Evolutionary conservation across 108 stramenopile species (phyloP), one percentile per base, ranked within the genome.

Genomic region (Discostella stelligeroides): DNA sequence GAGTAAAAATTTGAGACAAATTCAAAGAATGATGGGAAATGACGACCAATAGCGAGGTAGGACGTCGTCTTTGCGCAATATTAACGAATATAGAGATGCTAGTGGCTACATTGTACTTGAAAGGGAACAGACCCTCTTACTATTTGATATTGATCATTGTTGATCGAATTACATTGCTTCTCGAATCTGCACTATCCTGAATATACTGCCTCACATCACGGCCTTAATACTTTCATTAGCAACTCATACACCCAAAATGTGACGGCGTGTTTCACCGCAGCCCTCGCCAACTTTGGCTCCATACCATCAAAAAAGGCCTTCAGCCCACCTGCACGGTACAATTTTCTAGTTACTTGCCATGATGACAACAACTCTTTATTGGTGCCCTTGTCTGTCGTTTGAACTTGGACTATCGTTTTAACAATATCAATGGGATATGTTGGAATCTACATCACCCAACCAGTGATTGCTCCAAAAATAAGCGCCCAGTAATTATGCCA

Each of bases 1-100:
- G 68, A 87, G 75, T 34, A 90, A 88, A 50, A 90, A 86, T 14
- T 90, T 92, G 91, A 70, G 91, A 43, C 91, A 92, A 54, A 85
- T 92, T 84, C 82, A 85, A 55, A 64, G 83, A 58, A 84, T 84
- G 82, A 76, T 84, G 67, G 80, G 80, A 0, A 79, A 75, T 14
- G 82, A 83, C 54, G 74, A 80, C 62, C 73, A 67, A 62, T 75
- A 63, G 28, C 17, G 38, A 27, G 21, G 11, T 24, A 53, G 24
- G 4, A 7, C 10, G 14, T 20, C 24, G n/a, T 25, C 10, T 20
- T 53, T 53, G 25, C 23, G 15, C 0, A n/a, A 53, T 12, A 24
- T 27, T 53, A 53, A 23, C n/a, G n/a, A n/a, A n/a, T 0, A 10
- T 20, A 34, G 34, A 34, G 3, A 34, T 34, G 34, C 34, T 34